Base-by-base conservation (phyloP, 345 rosid species). In the Limnanthes douglasii region DNA sequence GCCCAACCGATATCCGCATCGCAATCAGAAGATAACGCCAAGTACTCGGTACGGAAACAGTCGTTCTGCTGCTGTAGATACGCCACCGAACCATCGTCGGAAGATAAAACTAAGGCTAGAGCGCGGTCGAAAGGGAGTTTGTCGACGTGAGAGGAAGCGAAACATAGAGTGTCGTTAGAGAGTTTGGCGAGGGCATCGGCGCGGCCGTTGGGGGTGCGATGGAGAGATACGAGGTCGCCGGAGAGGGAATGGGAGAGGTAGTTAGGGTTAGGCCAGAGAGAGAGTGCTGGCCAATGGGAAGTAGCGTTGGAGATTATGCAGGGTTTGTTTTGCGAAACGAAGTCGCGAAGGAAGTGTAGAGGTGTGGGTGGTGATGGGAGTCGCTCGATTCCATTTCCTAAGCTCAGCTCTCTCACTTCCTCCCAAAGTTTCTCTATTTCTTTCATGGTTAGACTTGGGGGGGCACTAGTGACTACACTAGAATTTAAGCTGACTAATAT, bases 51-150 rank as follows among this genome's bases (percentile, higher is more conserved):
- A 31, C 82, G 54, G 26, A 86, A 70, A 50, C 94, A 86, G 32
- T 86, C 93, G 15, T 81, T 75, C 51, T 86, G 94, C 54, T 81
- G 85, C 46, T 86, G 97, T 21, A 84, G 52, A 41, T 82, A 86
- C 5, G 69, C 85, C 18, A 86, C 79, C 2, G 19, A 43, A 14
- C 15, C 3, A 0, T 37, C 40, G 5, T 51, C 16, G n/a, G 28
- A 34, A 40, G 56, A 61, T 1, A 68, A 48, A 33, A 34, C n/a
- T 40, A 64, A 63, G 31, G 60, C 65, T 2, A 82, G 64, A 16
- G 94, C 97, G 12, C 38, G 60, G 3, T 69, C 51, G 45, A 86
- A 82, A 5, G 64, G 72, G 34, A 70, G 17, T 37, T 46, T 60
- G 54, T 59, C 59, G 3, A 79, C 69, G 33, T 86, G 78, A 6